Conservation (phyloP, 2,329 filamentous ascomycete species). For the Amphichorda felina region DNA sequence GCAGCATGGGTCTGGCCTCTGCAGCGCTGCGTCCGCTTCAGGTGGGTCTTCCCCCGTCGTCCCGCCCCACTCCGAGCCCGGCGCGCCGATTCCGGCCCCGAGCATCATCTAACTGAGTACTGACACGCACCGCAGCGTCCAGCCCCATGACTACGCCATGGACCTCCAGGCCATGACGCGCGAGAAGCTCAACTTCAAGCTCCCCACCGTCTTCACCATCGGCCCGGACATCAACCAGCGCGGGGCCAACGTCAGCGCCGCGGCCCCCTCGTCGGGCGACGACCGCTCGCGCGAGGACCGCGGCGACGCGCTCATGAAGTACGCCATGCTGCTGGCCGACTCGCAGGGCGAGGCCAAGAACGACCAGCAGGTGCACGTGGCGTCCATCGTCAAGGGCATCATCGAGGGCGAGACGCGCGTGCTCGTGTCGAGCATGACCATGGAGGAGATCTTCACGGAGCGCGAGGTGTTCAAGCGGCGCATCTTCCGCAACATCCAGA, state of each 20-base stretch:
- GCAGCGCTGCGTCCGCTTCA: slow-evolving; percentile 51
- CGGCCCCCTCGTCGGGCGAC: slow-evolving; percentile 8
- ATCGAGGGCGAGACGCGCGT: slow-evolving; percentile 82
- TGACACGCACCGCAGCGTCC: too few species aligned
- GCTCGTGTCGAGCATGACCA: slow-evolving; percentile 79
- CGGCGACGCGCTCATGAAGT: slow-evolving; percentile 62
- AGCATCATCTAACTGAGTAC: too few species aligned
- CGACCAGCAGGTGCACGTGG: slow-evolving; percentile 45
- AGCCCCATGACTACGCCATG: slow-evolving; percentile 73
- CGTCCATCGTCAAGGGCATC: slow-evolving; percentile 80
- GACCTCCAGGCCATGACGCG: slow-evolving; percentile 79
- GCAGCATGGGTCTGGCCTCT: slow-evolving; percentile 62
- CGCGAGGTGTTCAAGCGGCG: slow-evolving; percentile 66
- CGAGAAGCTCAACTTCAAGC: slow-evolving; percentile 73
- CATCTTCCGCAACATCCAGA: slow-evolving; percentile 64
- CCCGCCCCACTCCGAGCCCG: too few species aligned
- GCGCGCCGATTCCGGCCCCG: too few species aligned
- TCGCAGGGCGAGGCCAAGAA: slow-evolving; percentile 39
- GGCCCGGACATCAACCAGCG: slow-evolving; percentile 61
- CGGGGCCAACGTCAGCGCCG: slow-evolving; percentile 19
- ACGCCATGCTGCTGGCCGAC: slow-evolving; percentile 67
- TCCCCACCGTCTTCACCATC: slow-evolving; percentile 78
- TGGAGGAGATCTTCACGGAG: slow-evolving; percentile 80
- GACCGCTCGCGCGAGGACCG: slow-evolving; percentile 29
- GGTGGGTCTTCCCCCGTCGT: neutral